A percentile compares a stretch with the other conserved stretches of the same genome.
Evolutionary conservation across 768 basidiomycete species (phyloP).

Genomic region (Mycena indigotica): DNA sequence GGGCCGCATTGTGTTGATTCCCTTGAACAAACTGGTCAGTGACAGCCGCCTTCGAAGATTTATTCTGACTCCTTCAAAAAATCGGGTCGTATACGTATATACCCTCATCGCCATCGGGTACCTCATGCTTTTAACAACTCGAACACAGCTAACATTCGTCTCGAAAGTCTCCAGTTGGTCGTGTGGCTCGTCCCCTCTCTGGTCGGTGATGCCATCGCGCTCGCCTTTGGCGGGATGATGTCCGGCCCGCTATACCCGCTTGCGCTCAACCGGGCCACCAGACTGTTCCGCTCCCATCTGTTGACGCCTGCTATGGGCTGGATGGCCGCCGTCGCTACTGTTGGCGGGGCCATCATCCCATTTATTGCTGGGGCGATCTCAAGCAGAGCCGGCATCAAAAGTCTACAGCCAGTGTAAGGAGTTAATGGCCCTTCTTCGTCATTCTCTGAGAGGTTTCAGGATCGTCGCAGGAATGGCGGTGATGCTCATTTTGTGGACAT

Average conservation of each 20-base stretch:
- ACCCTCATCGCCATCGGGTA: constrained; percentile 36
- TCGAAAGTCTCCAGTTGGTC: constrained; percentile 45
- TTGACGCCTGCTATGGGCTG: constrained; percentile 47
- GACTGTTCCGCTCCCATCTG: constrained; percentile 57
- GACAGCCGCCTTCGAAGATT: not conserved
- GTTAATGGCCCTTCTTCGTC: not conserved
- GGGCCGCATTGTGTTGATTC: constrained; percentile 40
- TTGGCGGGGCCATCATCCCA: constrained; percentile 53
- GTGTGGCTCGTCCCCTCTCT: constrained; percentile 53
- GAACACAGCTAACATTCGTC: too few relatives aligned
- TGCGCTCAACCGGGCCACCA: constrained; percentile 52
- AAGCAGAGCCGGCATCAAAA: constrained; percentile 43
- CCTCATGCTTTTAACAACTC: not conserved
- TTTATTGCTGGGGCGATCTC: constrained; percentile 54
- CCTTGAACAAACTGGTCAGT: constrained; percentile 38
- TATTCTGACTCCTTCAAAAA: constrained; percentile 16
- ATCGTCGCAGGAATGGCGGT: constrained; percentile 44
- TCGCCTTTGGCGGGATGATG: constrained; percentile 50
- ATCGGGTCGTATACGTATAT: constrained; percentile 39
- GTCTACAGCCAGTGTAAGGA: constrained; percentile 50
- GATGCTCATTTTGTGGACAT: constrained; percentile 43
- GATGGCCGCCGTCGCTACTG: constrained; percentile 54
- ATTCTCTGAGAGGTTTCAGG: constrained; percentile 17
- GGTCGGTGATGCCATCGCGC: constrained; percentile 48
- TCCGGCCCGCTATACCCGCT: constrained; percentile 60